Evolutionary conservation across 208 protist species (phyloP).

Genomic region (Leishmania arabica): DNA sequence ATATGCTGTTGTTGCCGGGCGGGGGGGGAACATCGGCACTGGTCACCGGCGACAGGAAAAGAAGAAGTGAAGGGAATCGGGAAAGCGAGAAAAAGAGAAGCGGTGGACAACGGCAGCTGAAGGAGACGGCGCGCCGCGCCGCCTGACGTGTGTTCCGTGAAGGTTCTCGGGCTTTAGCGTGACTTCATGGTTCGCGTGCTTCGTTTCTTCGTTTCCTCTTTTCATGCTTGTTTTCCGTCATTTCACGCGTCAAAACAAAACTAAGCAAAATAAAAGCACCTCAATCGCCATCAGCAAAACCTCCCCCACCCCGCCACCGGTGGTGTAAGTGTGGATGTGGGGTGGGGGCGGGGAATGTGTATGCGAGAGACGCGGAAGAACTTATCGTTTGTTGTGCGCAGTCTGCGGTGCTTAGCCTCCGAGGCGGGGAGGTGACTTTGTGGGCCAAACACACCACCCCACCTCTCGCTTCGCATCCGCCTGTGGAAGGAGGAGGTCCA

Average conservation of each 20-base stretch:
- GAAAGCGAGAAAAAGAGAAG: background rate
- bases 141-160: slow-evolving; percentile 1
- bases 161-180: background rate
- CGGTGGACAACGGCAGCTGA: slow-evolving; percentile 14
- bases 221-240: background rate
- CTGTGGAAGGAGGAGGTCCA: background rate
- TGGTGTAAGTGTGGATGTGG: background rate
- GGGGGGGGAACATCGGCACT: background rate
- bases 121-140: slow-evolving; percentile 21
- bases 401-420: background rate
- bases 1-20: background rate
- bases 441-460: background rate
- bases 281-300: too few relatives aligned
- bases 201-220: slow-evolving; percentile 5
- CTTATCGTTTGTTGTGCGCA: background rate
- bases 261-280: background rate
- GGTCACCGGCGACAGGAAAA: background rate
- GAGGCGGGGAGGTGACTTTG: background rate
- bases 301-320: too few relatives aligned
- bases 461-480: background rate
- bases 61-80: background rate
- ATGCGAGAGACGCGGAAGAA: background rate
- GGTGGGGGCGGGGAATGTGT: too few relatives aligned
- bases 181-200: background rate
- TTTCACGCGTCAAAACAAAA: slow-evolving; percentile 19